Evolutionary conservation across 2,329 filamentous ascomycete species (phyloP), one percentile per base, ranked within the genome.

Genomic region (Acrocalymma vagum): DNA sequence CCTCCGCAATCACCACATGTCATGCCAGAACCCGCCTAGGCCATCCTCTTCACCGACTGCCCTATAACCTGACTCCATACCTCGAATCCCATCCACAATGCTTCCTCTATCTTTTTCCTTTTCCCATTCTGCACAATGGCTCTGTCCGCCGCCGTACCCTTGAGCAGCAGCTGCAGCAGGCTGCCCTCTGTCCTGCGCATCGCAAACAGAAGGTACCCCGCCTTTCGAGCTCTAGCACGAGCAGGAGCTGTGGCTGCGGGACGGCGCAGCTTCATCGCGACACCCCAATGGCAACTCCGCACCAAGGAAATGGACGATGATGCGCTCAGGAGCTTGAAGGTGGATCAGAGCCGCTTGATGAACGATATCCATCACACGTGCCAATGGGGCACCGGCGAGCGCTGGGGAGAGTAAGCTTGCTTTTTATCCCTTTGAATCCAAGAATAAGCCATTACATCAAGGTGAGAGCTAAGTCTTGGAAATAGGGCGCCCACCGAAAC

Each of bases 311-410:
- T 85, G 63, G 75, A 75, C 14, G 76, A 81, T 30, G 64, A 75
- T 13, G 70, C 81, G 24, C 67, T 85, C 23, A 70, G 69, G 25
- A 74, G 71, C 18, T 62, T 87, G 36, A 80, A 78, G 42, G 78
- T 86, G 25, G 78, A 86, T 49, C 74, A 80, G 53, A 71, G 75
- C 10, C 76, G 85, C 48, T 62, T 88, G 50, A 84, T 86, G 73
- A 73, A 78, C 17, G 79, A 84, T 44, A 74, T 88, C 9, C 86
- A 88, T 63, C 63, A 81, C 43, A 86, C 83, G 2, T 86, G 82
- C 60, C 75, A 83, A 69, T 88, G 83, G 79, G 86, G 86, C 0
- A 77, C 73, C 29, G 86, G 85, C 0, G 78, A 85, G 49, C 70
- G 77, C 69, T 89, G 85, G 84, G 85, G 85, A 69, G 74, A 79